Percentiles rank a stretch among this genome's conserved stretches.
Evolutionary conservation across 805 yeast genomes (phyloP).

Genomic region (Candida sphagnicola): DNA sequence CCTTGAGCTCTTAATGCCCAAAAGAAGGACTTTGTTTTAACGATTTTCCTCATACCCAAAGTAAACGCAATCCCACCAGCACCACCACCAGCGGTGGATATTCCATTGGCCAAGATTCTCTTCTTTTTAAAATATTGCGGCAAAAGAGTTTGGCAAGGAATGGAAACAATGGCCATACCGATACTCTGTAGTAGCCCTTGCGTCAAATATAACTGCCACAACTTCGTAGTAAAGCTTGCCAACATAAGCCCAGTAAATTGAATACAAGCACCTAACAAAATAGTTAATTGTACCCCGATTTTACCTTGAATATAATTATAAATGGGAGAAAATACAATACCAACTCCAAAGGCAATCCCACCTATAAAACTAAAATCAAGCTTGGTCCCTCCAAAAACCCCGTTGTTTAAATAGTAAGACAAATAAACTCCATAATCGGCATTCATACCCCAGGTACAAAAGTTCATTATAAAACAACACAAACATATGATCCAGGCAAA

Average conservation of each 20-base stretch:
- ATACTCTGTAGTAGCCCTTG: slow-evolving; percentile 63
- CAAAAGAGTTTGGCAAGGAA: slow-evolving; percentile 52
- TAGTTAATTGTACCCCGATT: slow-evolving; percentile 36
- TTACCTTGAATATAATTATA: slow-evolving; percentile 44
- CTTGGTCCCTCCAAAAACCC: slow-evolving; percentile 48
- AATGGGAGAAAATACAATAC: slow-evolving; percentile 49
- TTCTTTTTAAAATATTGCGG: slow-evolving; percentile 40
- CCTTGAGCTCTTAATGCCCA: slow-evolving; percentile 49
- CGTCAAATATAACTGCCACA: slow-evolving; percentile 61
- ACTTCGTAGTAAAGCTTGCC: slow-evolving; percentile 48
- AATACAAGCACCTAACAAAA: slow-evolving; percentile 45
- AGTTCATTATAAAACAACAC: slow-evolving; percentile 48
- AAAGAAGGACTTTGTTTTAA: slow-evolving; percentile 18
- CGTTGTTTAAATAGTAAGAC: slow-evolving; percentile 45
- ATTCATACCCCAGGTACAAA: slow-evolving; percentile 67
- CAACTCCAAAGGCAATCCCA: slow-evolving; percentile 58
- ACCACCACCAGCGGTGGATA: slow-evolving; percentile 48
- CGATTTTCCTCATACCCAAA: slow-evolving; percentile 42
- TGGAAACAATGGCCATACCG: slow-evolving; percentile 48
- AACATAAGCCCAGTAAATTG: slow-evolving; percentile 51
- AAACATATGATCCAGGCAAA: slow-evolving; percentile 62
- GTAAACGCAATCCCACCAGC: slow-evolving; percentile 48
- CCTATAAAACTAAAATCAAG: slow-evolving; percentile 60
- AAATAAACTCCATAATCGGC: slow-evolving; percentile 57
- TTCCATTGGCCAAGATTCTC: slow-evolving; percentile 48